Percentiles rank a stretch among this genome's conserved stretches.
Conservation (phyloP, 1,139 yeast genomes). For the Blastobotrys buckinghamii region DNA sequence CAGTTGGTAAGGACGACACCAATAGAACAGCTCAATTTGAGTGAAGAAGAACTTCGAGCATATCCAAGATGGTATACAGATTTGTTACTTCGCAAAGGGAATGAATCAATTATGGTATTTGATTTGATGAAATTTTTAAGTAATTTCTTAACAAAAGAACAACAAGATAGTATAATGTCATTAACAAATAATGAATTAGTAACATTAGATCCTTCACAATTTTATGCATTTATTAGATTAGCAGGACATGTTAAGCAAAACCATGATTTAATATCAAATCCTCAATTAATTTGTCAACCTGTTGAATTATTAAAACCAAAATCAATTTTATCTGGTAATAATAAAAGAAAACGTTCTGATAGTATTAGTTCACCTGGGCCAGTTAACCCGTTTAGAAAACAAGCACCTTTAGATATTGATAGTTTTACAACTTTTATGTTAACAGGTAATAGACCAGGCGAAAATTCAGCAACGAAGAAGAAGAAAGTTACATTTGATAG, state of each 20-base stretch:
- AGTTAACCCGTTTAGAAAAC: constrained; percentile 26
- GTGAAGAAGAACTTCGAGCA: constrained; percentile 36
- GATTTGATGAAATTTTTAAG: constrained; percentile 36
- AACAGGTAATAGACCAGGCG: constrained; percentile 30
- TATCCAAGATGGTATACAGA: constrained; percentile 43
- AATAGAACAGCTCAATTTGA: constrained; percentile 26
- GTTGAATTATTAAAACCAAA: constrained; percentile 36
- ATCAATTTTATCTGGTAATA: constrained; percentile 30
- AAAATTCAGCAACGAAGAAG: constrained; percentile 20
- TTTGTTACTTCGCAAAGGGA: constrained; percentile 34
- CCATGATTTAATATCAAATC: constrained; percentile 5
- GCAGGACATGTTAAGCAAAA: constrained; percentile 36
- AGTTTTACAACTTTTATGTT: constrained; percentile 33
- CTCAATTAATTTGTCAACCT: constrained; percentile 19
- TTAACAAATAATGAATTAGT: constrained; percentile 30
- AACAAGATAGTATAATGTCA: constrained; percentile 27
- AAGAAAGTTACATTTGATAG: constrained; percentile 36
- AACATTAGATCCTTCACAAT: constrained; percentile 36
- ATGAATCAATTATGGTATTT: constrained; percentile 32
- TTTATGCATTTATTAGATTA: constrained; percentile 37
- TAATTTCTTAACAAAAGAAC: constrained; percentile 36
- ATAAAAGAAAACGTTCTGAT: constrained; percentile 29
- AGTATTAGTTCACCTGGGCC: too few species aligned
- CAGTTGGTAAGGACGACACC: constrained; percentile 8
- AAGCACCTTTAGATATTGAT: constrained; percentile 31